Evolutionary conservation across 2,329 filamentous ascomycete genomes (phyloP), one percentile per base, ranked within the genome.

Genomic region (Conoideocrella luteorostrata): DNA sequence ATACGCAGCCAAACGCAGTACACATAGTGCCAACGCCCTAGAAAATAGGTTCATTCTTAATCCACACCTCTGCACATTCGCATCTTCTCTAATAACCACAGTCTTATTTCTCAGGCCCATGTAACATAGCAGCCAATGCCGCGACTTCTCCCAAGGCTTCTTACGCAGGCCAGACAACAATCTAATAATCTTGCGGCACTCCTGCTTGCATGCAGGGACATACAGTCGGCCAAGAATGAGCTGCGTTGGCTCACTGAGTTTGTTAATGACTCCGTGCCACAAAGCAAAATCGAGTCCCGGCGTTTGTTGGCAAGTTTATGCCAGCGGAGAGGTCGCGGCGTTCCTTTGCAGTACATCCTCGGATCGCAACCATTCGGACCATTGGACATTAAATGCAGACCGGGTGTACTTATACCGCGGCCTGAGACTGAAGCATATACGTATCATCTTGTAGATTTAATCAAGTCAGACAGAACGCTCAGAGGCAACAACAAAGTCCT

Each of bases 321-420:
- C 49, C 61, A 60, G 4, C 62, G 67, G 39, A 68, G 80, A 26
- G 70, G 74, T 7, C 63, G 60, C 7, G 88, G 88, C 1, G 77
- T 82, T 46, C 93, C 93, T 2, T 66, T 98, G 26, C 93, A 97
- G 62, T 97, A 97, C 59, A 74, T 97, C 18, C 69, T 98, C 1
- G 89, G 89, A 4, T 82, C 82, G 5, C 89, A 96, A 61, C 93
- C 85, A 2, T 97, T 98, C 65, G 91, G 90, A 1, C 68, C 79
- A 4, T 66, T 97, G 13, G 84, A 95, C 33, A 84, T 98, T 36
- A 66, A 74, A 43, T 96, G 90, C 58, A 71, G 70, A 22, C 77
- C 72, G 10, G 87, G 87, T 2, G 90, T 97, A 5, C 69, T 98
- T 45, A 95, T 97, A 51, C 93, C 93, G 28, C 77, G 91, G 69